Conservation (phyloP, 805 yeast species). For the Ogataea methylovora region DNA sequence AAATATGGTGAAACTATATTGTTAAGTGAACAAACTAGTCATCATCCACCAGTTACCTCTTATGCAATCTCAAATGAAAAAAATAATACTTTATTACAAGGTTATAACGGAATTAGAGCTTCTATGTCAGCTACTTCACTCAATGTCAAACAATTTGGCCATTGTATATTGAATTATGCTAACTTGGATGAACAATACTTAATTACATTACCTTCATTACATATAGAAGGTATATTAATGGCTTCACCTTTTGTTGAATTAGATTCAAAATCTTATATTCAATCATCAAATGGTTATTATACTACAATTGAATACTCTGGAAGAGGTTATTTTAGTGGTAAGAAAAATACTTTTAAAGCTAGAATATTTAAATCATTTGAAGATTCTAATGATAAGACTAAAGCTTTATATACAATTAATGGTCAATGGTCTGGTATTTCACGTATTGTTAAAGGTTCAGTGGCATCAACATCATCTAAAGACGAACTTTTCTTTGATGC, state of each 20-base stretch:
- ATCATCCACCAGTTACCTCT: constrained; percentile 97
- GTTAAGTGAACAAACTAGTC: constrained; percentile 88
- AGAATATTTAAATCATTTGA: constrained; percentile 55
- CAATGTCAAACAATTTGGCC: constrained; percentile 88
- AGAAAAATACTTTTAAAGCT: constrained; percentile 88
- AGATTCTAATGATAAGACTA: constrained; percentile 41
- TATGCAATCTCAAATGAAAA: constrained; percentile 73
- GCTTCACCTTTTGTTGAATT: constrained; percentile 94
- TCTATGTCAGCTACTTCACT: constrained; percentile 70
- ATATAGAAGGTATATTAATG: constrained; percentile 85
- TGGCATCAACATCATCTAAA: constrained; percentile 33
- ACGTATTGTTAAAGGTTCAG: constrained; percentile 49
- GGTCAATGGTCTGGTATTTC: constrained; percentile 94
- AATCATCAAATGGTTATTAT: constrained; percentile 69
- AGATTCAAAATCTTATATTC: constrained; percentile 82
- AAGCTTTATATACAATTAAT: constrained; percentile 67
- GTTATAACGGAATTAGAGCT: constrained; percentile 86
- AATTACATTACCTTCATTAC: constrained; percentile 88
- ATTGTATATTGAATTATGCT: constrained; percentile 65
- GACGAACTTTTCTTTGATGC: constrained; percentile 62
- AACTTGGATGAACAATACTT: constrained; percentile 61
- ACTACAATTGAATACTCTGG: constrained; percentile 78
- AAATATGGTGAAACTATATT: constrained; percentile 69
- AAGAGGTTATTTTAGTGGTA: constrained; percentile 92
- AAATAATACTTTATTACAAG: constrained; percentile 65